phyloP scores from a whole-genome alignment of 768 basidiomycete genomes.

The Mycena crocata region DNA sequence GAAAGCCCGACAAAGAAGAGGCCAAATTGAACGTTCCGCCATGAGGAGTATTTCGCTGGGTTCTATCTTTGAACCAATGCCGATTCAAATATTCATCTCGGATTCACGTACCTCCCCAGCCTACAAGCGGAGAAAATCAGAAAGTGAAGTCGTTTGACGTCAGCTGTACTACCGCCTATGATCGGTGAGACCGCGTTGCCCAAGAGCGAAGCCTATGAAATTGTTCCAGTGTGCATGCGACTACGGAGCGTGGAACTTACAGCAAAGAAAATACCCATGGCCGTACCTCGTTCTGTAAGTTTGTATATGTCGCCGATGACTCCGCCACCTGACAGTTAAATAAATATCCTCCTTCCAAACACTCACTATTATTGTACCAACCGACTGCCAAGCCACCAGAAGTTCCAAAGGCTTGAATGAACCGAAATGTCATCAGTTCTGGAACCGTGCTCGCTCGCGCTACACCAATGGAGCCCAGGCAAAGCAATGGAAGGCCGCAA shows the following conservation, averaged over 20 bases:
- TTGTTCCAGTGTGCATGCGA: background rate
- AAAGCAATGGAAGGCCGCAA: slow-evolving; percentile 60
- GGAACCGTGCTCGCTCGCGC: slow-evolving; percentile 48
- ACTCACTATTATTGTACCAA: background rate
- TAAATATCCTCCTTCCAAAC: background rate
- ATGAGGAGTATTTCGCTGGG: slow-evolving; percentile 58
- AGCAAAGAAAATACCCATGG: slow-evolving; percentile 61
- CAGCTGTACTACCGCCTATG: slow-evolving; percentile 44
- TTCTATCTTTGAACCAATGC: slow-evolving; percentile 14
- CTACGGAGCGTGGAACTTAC: slow-evolving; percentile 35
- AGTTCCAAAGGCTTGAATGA: slow-evolving; percentile 67
- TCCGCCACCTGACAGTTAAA: slow-evolving; percentile 51
- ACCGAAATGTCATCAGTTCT: slow-evolving; percentile 60
- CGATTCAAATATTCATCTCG: slow-evolving; percentile 15
- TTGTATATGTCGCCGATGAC: slow-evolving; percentile 64
- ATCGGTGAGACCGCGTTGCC: slow-evolving; percentile 59
- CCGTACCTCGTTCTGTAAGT: slow-evolving; percentile 60
- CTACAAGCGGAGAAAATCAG: slow-evolving; percentile 2
- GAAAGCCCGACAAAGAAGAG: slow-evolving; percentile 48
- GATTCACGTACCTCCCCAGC: slow-evolving; percentile 31
- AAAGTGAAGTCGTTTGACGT: background rate
- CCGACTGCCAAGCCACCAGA: slow-evolving; percentile 46
- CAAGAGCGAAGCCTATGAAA: slow-evolving; percentile 50
- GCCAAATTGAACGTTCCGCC: slow-evolving; percentile 55
- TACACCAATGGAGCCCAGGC: slow-evolving; percentile 62